A percentile compares a stretch with the other conserved stretches of the same genome.
These are phyloP conservation scores for Avena atlantica DNA, from an alignment of 176 grass and related monocot species.

Conservation along the genomic window DNA sequence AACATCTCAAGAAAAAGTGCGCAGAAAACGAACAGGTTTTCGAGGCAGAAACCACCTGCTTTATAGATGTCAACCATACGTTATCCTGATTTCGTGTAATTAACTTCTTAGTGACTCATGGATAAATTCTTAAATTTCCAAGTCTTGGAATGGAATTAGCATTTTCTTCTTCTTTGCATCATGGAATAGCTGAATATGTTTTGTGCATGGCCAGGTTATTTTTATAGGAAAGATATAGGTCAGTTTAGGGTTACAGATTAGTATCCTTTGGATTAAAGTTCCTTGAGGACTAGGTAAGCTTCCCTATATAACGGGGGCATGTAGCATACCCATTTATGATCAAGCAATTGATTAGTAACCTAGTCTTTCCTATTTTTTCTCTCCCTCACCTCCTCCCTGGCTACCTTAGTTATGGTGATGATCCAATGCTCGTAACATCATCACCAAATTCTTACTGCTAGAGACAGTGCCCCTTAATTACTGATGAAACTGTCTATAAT, in stretches of 20 bases:
- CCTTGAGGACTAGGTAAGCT: constrained; percentile 19
- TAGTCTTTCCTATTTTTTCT: not conserved
- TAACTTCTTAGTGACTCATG: constrained; percentile 4
- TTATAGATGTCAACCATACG: not conserved
- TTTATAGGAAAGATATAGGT: not conserved
- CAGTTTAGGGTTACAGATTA: not conserved
- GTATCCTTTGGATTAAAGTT: constrained; percentile 3
- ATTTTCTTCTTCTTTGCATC: constrained; percentile 7
- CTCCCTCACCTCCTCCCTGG: not conserved
- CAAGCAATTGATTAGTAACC: not conserved
- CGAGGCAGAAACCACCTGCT: constrained; percentile 2
- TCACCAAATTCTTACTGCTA: not conserved
- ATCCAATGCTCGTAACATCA: not conserved
- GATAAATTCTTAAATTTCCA: constrained; percentile 2
- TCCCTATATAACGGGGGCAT: not conserved
- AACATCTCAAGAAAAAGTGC: not conserved
- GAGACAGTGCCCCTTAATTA: not conserved
- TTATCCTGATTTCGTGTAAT: not conserved
- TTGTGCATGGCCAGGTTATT: not conserved
- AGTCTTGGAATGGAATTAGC: not conserved
- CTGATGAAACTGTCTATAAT: not conserved
- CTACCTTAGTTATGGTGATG: not conserved
- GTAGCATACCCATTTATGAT: not conserved
- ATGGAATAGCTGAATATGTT: not conserved
- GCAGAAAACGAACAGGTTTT: not conserved